phyloP scores from a whole-genome alignment of 305 asterid species.

The Fraxinus platypoda region DNA sequence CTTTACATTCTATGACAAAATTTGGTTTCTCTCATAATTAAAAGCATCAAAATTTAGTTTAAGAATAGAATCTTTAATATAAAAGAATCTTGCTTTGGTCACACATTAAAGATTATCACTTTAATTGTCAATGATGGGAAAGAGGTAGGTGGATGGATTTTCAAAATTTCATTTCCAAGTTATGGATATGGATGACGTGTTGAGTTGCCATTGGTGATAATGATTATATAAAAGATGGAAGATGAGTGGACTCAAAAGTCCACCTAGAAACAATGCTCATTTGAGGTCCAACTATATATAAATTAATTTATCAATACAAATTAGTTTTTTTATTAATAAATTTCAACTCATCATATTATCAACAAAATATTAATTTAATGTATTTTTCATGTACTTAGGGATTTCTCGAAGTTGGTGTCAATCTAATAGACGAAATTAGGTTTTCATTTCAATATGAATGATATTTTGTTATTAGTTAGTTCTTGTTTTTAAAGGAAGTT shows the following conservation, averaged over 20 bases:
- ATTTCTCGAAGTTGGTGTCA: neutral
- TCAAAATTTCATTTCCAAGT: neutral
- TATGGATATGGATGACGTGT: constrained; percentile 20
- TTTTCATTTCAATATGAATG: neutral
- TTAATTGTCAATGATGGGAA: neutral
- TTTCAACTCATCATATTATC: neutral
- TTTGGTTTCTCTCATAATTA: neutral
- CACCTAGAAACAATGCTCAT: neutral
- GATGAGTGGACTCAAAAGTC: constrained; percentile 29
- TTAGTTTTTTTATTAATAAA: neutral
- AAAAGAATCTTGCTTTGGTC: neutral
- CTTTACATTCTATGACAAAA: neutral
- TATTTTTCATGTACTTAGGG: neutral
- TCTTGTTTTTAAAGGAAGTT: neutral
- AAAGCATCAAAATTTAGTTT: neutral
- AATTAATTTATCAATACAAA: neutral
- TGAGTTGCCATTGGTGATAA: constrained; percentile 28
- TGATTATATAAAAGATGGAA: constrained; percentile 29
- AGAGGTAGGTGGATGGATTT: neutral
- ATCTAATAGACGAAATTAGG: neutral
- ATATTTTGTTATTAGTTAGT: neutral
- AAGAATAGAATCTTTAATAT: neutral
- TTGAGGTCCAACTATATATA: neutral
- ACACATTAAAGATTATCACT: neutral
- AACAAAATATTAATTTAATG: neutral